Base-by-base conservation (phyloP, 176 grass and related monocot species). In the Eragrostis nindensis region DNA sequence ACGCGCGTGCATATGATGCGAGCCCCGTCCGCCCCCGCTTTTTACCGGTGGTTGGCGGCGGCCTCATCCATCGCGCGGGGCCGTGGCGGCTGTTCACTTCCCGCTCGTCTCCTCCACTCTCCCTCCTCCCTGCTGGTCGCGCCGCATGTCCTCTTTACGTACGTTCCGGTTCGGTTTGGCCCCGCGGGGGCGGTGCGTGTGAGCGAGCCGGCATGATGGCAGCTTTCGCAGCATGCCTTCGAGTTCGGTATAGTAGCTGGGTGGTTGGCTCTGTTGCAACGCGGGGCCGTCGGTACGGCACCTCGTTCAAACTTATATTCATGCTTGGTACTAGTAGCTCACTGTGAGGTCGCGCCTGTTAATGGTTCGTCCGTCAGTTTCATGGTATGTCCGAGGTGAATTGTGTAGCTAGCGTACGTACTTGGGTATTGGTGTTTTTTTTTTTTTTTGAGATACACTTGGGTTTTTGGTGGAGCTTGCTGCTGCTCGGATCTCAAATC, bases 71-170 rank as follows among this genome's bases (percentile, higher is more conserved):
- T 38, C 19, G 59, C 48, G 27, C 15, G 76, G 62, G 39, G 46
- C 61, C n/a, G 68, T 1, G 67, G 0, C 75, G 9, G 61, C 81
- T 80, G 81, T 80, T 80, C 70, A 70, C 62, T 89, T 84, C 69
- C 87, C 81, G 84, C 62, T 49, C 75, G 6, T 70, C 53, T 59
- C 81, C 29, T 74, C 25, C 32, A 84, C 61, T 26, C 40, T 16
- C 57, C 62, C 78, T 8, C 16, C 13, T n/a, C 63, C 32, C 32
- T 36, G 32, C 32, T 3, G 8, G 7, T 21, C n/a, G 21, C 19
- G 54, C 54, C 54, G 21, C 54, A 2, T 24, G 56, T 24, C 47
- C 73, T 71, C 71, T 75, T 77, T 15, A 32, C 24, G 64, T 82
- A 43, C 41, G 45, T 62, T 24, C 2, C 19, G 69, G 69, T 72